Evolutionary conservation across 345 rosid genomes (phyloP), one percentile per base, ranked within the genome.

Genomic region (Populus pruinosa): DNA sequence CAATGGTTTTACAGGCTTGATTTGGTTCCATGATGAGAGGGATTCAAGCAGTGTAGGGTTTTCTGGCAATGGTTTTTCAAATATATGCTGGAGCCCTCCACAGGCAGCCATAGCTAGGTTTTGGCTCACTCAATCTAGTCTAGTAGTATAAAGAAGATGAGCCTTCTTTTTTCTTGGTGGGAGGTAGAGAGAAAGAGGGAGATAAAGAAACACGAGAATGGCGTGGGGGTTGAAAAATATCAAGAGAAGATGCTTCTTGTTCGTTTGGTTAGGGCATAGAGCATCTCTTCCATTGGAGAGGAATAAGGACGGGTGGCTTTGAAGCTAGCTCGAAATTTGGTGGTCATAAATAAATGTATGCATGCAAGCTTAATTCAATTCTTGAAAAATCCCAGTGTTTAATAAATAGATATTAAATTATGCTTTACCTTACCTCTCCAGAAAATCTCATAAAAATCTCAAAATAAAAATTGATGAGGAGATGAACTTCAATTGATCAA

Each of bases 61-160:
- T 73, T 90, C 89, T 5, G 92, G 91, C 69, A 81, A 81, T 18
- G 86, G 76, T 65, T 80, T 88, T 39, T 91, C 96, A 68, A 94
- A 91, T 72, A 92, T 87, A 77, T 78, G 93, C 36, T 90, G 91
- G 65, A 92, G 86, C 80, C 97, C 84, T 77, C 87, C 89, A 79
- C 88, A 89, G 75, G 94, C 86, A 62, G 96, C 93, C 97, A 92
- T 94, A 77, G 84, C 16, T 78, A 36, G 73, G 73, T 72, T 73
- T 71, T 61, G 62, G 18, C 39, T 65, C 41, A 1, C 23, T 53
- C 59, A 6, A 53, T 53, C 23, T 20, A 20, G n/a, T 53, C 59
- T 7, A 18, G 44, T 41, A 47, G 59, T 20, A 20, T 53, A 53
- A 29, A 69, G 50, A 25, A 55, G 43, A 82, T n/a, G 64, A 72